Evolutionary conservation across 1,284 basidiomycete species (phyloP).

Genomic region (Tremellales sp.): DNA sequence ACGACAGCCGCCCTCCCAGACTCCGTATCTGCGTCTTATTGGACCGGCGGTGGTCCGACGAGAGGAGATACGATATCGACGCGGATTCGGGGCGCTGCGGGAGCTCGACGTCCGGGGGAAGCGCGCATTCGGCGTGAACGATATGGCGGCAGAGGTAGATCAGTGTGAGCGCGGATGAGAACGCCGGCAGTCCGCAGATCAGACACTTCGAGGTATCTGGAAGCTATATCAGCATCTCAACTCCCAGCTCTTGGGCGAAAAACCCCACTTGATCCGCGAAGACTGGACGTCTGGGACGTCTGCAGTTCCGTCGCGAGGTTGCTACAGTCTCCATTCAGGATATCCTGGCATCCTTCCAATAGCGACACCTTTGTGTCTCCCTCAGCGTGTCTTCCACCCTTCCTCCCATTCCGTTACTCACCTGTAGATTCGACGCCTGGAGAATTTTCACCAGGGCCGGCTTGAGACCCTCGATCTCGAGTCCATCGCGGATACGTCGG

Average conservation of each 20-base stretch:
- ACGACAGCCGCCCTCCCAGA: conserved; percentile 41
- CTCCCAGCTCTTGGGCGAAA: not conserved
- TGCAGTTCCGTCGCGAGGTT: conserved; percentile 68
- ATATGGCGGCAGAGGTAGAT: conserved; percentile 85
- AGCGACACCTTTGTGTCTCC: conserved; percentile 62
- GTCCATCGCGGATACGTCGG: conserved; percentile 86
- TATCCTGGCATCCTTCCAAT: conserved; percentile 82
- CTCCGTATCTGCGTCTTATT: conserved; percentile 39
- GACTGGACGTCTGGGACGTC: conserved; percentile 70
- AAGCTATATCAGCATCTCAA: conserved; percentile 1
- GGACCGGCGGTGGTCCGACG: conserved; percentile 63
- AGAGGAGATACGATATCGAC: conserved; percentile 53
- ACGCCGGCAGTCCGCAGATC: conserved; percentile 64
- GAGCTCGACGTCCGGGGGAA: conserved; percentile 36
- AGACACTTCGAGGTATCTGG: conserved; percentile 61
- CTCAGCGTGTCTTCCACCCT: not conserved
- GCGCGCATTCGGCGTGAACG: conserved; percentile 67
- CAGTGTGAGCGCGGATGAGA: conserved; percentile 50
- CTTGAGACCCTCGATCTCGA: conserved; percentile 93
- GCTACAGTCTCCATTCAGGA: conserved; percentile 75
- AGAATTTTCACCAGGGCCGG: conserved; percentile 93
- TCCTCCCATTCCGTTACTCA: conserved; percentile 21
- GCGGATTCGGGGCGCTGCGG: conserved; percentile 39
- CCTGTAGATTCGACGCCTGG: conserved; percentile 83
- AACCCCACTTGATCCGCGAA: conserved; percentile 63